Percentiles rank a stretch among this genome's conserved stretches.
Conservation (phyloP, 176 grass and related monocot genomes). For the Miscanthus lutarioriparius region DNA sequence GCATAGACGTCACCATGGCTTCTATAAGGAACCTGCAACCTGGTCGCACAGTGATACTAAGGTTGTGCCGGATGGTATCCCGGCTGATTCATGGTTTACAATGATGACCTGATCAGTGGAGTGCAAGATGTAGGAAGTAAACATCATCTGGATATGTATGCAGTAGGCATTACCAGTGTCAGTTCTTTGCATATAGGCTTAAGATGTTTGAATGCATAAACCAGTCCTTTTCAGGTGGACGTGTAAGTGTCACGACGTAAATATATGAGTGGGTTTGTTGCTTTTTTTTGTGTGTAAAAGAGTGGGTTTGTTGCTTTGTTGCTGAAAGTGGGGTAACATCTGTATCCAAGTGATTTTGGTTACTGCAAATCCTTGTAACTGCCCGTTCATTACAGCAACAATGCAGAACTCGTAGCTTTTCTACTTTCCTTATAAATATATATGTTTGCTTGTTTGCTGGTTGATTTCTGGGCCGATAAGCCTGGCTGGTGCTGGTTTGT, state of each 20-base stretch:
- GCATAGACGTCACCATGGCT: slow-evolving; percentile 30
- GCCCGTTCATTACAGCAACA: neutral
- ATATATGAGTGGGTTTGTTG: neutral
- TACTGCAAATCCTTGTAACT: neutral
- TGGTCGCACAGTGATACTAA: slow-evolving; percentile 52
- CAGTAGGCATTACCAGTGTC: neutral
- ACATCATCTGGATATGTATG: neutral
- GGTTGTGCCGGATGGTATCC: slow-evolving; percentile 63
- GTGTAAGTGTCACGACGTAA: neutral
- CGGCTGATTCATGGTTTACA: slow-evolving; percentile 27
- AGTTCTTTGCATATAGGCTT: neutral
- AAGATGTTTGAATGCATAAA: neutral
- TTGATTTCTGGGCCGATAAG: too few relatives aligned
- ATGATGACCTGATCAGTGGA: slow-evolving; percentile 11
- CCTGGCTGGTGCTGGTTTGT: too few relatives aligned
- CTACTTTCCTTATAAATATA: too few relatives aligned
- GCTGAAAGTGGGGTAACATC: neutral
- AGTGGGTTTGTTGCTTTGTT: slow-evolving; percentile 13
- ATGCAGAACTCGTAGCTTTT: neutral
- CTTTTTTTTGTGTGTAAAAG: neutral
- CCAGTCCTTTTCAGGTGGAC: neutral
- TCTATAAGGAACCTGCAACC: slow-evolving; percentile 54
- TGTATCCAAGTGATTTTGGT: slow-evolving; percentile 16
- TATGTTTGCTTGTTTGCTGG: too few relatives aligned
- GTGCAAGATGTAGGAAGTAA: neutral